Percentiles rank a stretch among this genome's conserved stretches.
Evolutionary conservation across 805 yeast genomes (phyloP).

Genomic region (Debaryomyces prosopidis): DNA sequence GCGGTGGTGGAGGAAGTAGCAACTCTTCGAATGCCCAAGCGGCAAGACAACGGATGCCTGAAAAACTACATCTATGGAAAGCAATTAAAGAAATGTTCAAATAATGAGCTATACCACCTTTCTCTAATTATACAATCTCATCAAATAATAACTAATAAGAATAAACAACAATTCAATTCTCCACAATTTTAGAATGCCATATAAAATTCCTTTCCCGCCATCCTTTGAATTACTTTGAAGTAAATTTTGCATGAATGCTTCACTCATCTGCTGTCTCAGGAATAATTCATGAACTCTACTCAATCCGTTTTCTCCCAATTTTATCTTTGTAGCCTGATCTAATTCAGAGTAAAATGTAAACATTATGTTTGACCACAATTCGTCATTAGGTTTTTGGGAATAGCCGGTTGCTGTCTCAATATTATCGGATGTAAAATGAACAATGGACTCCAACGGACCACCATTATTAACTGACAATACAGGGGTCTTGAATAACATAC

Average conservation of each 20-base stretch:
- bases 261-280: constrained; percentile 47
- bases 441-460: constrained; percentile 86
- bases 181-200: constrained; percentile 12
- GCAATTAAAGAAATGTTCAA: constrained; percentile 29
- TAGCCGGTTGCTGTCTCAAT: constrained; percentile 59
- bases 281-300: constrained; percentile 39
- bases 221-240: background rate
- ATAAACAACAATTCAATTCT: constrained; percentile 11
- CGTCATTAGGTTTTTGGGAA: constrained; percentile 48
- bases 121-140: background rate
- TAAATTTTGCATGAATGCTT: constrained; percentile 23
- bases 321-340: constrained; percentile 14
- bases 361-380: constrained; percentile 57
- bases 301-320: constrained; percentile 36
- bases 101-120: constrained; percentile 2
- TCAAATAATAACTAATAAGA: constrained; percentile 4
- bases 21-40: background rate
- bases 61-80: constrained; percentile 26
- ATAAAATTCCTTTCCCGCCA: constrained; percentile 13
- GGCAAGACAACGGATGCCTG: constrained; percentile 17
- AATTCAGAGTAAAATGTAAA: constrained; percentile 33
- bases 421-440: constrained; percentile 29
- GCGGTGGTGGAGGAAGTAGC: constrained; percentile 10
- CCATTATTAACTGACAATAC: constrained; percentile 88
- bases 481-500: constrained; percentile 81